A percentile compares a stretch with the other conserved stretches of the same genome.
These are phyloP conservation scores for Fraxinus nigra DNA, from an alignment of 305 asterid genomes.

Conservation along the genomic window DNA sequence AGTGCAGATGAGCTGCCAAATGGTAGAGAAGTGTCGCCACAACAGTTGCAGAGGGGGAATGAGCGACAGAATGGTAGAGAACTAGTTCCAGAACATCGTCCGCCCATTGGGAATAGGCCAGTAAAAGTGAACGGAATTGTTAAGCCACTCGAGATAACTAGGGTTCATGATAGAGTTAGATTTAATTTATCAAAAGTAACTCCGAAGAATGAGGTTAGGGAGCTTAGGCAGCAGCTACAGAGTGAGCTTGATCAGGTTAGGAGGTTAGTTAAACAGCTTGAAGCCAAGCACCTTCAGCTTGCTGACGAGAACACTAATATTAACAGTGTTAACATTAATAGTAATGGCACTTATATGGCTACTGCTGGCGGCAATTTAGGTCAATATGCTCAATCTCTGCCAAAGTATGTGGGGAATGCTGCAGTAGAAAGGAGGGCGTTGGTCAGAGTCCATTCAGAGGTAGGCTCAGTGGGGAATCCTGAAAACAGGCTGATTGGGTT, in stretches of 20 bases:
- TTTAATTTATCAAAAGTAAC: constrained; percentile 16
- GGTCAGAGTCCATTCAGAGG: constrained; percentile 16
- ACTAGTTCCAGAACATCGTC: background rate
- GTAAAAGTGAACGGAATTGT: constrained; percentile 5
- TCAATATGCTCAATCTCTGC: background rate
- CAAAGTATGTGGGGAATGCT: constrained; percentile 12
- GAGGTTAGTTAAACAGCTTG: constrained; percentile 22
- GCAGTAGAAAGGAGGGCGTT: constrained; percentile 19
- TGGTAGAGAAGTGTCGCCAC: background rate
- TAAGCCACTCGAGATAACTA: constrained; percentile 16
- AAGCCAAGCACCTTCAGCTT: constrained; percentile 29
- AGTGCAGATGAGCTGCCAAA: constrained; percentile 10
- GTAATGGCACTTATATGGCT: background rate
- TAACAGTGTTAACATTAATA: background rate
- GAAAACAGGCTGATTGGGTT: background rate
- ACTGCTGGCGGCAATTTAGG: constrained; percentile 15
- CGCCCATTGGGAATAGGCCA: background rate
- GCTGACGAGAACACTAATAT: constrained; percentile 12
- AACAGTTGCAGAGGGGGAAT: background rate
- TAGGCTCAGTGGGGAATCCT: background rate
- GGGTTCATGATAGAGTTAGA: constrained; percentile 32
- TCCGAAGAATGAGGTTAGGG: constrained; percentile 15
- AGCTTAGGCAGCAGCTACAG: constrained; percentile 21
- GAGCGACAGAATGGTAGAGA: background rate
- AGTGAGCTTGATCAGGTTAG: constrained; percentile 25